A percentile compares a stretch with the other conserved stretches of the same genome.
These are phyloP conservation scores for Podospora pseudopauciseta DNA, from an alignment of 495 filamentous ascomycete species.

Conservation along the genomic window DNA sequence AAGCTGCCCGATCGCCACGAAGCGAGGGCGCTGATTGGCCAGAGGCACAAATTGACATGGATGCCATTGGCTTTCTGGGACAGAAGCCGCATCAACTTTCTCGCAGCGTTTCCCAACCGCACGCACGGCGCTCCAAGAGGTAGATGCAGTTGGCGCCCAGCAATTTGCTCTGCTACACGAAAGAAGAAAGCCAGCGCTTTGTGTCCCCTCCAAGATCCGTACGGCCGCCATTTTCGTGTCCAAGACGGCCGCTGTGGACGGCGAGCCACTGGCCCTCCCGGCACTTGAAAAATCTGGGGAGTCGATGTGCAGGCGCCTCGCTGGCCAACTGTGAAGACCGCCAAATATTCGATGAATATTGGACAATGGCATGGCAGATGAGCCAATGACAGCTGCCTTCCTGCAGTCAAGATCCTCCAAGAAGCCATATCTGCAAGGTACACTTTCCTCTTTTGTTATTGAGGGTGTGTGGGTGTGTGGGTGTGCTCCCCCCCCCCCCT, in stretches of 20 bases:
- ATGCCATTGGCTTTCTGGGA: conserved; percentile 25
- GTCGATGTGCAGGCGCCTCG: conserved; percentile 12
- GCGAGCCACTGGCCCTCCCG: conserved; percentile 1
- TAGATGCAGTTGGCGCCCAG: conserved; percentile 18
- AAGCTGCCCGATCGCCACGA: conserved; percentile 30
- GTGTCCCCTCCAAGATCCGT: neutral
- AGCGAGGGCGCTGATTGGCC: conserved; percentile 25
- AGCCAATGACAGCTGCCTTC: neutral
- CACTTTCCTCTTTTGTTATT: conserved; percentile 8
- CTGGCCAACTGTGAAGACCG: conserved; percentile 4
- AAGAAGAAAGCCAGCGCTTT: neutral
- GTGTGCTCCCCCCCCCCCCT: too few relatives aligned
- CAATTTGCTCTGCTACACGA: conserved; percentile 5
- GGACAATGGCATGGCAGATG: neutral
- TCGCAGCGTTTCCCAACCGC: conserved; percentile 11
- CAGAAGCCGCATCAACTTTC: conserved; percentile 35
- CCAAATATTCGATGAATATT: neutral
- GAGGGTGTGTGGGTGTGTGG: neutral
- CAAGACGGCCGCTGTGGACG: neutral
- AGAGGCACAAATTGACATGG: conserved; percentile 22
- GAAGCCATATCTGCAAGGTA: conserved; percentile 13
- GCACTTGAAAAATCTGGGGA: conserved; percentile 12
- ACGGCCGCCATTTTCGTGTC: neutral
- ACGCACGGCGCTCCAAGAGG: conserved; percentile 3
- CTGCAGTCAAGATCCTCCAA: neutral